These are phyloP conservation scores for Saturnispora diversa DNA, from an alignment of 805 yeast genomes.

Conservation along the genomic window DNA sequence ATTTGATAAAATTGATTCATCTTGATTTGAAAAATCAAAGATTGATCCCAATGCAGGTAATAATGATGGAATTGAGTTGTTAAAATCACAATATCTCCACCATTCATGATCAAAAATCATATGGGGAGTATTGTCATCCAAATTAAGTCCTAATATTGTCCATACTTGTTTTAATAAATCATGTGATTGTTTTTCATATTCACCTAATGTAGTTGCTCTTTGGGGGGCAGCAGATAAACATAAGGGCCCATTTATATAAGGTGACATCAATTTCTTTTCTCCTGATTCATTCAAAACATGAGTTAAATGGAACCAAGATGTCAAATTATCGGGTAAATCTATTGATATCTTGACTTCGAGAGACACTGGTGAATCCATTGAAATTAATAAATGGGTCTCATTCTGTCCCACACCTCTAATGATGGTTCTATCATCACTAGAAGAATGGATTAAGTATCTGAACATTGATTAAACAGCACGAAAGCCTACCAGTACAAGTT, in stretches of 20 bases:
- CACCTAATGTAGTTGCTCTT: slow-evolving; percentile 17
- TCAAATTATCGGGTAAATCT: background rate
- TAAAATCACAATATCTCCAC: slow-evolving; percentile 19
- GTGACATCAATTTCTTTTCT: background rate
- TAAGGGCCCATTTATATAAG: background rate
- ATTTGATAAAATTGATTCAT: slow-evolving; percentile 1
- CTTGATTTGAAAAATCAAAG: slow-evolving; percentile 3
- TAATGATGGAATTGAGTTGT: background rate
- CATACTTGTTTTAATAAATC: slow-evolving; percentile 11
- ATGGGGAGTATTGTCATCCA: background rate
- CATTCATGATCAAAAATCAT: slow-evolving; percentile 25
- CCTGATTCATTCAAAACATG: background rate
- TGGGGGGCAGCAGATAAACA: slow-evolving; percentile 24
- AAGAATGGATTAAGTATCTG: too few relatives aligned
- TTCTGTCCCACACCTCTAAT: background rate
- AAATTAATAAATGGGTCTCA: background rate
- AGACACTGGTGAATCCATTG: background rate
- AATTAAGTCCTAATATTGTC: slow-evolving; percentile 8
- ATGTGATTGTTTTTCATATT: slow-evolving; percentile 19
- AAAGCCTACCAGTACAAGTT: too few relatives aligned
- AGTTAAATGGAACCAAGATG: slow-evolving; percentile 5
- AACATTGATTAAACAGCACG: too few relatives aligned
- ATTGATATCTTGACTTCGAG: background rate
- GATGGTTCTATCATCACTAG: background rate
- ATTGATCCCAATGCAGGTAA: background rate